Evolutionary conservation across 805 yeast species (phyloP).

Genomic region (Phaffomyces antillensis): DNA sequence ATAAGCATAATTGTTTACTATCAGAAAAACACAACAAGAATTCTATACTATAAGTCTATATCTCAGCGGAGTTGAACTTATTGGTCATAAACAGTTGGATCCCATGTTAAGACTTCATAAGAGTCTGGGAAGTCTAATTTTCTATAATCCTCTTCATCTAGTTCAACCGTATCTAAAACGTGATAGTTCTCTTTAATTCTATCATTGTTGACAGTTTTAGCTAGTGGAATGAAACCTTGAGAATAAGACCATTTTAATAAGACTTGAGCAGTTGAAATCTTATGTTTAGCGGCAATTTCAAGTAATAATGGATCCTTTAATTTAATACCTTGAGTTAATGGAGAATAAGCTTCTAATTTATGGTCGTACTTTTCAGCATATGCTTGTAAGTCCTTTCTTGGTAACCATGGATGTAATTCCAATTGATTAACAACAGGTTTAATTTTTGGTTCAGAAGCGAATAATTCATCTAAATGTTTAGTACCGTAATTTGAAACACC

Average conservation of each 20-base stretch:
- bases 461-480: conserved; percentile 48
- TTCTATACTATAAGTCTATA: too few relatives aligned
- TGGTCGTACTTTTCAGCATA: conserved; percentile 51
- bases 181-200: conserved; percentile 50
- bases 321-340: conserved; percentile 59
- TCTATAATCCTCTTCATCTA: conserved; percentile 15
- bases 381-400: conserved; percentile 8
- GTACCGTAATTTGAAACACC: conserved; percentile 73
- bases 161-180: conserved; percentile 26
- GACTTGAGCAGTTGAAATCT: conserved; percentile 52
- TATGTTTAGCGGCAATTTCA: conserved; percentile 40
- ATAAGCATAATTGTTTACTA: too few relatives aligned
- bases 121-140: conserved; percentile 41
- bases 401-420: conserved; percentile 76
- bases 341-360: conserved; percentile 59
- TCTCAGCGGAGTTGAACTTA: too few relatives aligned
- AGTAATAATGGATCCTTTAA: conserved; percentile 45
- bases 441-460: conserved; percentile 43
- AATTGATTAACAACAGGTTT: conserved; percentile 71
- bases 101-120: conserved; percentile 68
- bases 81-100: conserved; percentile 20
- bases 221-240: conserved; percentile 63
- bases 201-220: conserved; percentile 48
- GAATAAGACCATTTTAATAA: conserved; percentile 66
- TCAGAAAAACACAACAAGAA: too few relatives aligned